Evolutionary conservation across 129 eudicot genomes (phyloP).

Genomic region (Sambucus nigra): DNA sequence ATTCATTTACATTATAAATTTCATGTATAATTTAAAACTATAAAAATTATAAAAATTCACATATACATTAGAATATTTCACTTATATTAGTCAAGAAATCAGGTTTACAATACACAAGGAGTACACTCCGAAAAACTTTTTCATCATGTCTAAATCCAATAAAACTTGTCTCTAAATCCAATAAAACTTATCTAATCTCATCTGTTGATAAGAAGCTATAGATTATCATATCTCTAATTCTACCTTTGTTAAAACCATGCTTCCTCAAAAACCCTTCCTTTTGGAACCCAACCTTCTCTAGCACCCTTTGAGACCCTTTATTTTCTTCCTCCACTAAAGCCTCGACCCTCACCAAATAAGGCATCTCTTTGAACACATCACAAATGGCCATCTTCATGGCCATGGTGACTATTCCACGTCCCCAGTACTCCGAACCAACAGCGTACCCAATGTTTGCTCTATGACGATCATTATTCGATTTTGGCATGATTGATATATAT

Average conservation of each 20-base stretch:
- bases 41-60: too few species aligned
- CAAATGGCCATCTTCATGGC: slow-evolving; percentile 44
- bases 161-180: too few species aligned
- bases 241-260: slow-evolving; percentile 47
- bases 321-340: slow-evolving; percentile 58
- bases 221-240: slow-evolving; percentile 27
- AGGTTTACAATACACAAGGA: too few species aligned
- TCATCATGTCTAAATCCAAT: too few species aligned
- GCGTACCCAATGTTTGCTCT: slow-evolving; percentile 49
- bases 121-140: too few species aligned
- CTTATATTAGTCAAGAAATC: too few species aligned
- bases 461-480: slow-evolving; percentile 28
- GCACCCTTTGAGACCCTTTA: slow-evolving; percentile 50
- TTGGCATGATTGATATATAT: slow-evolving; percentile 39
- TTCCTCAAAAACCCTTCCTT: slow-evolving; percentile 65
- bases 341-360: slow-evolving; percentile 48
- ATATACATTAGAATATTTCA: too few species aligned
- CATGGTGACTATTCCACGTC: slow-evolving; percentile 41
- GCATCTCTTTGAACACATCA: slow-evolving; percentile 32
- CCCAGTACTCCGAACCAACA: slow-evolving; percentile 32
- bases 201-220: slow-evolving; percentile 28
- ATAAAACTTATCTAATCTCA: too few species aligned
- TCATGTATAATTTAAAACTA: too few species aligned
- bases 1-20: too few species aligned
- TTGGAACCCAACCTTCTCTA: slow-evolving; percentile 51